Evolutionary conservation across 2,329 filamentous ascomycete genomes (phyloP).

Genomic region (Penicillium sp.): DNA sequence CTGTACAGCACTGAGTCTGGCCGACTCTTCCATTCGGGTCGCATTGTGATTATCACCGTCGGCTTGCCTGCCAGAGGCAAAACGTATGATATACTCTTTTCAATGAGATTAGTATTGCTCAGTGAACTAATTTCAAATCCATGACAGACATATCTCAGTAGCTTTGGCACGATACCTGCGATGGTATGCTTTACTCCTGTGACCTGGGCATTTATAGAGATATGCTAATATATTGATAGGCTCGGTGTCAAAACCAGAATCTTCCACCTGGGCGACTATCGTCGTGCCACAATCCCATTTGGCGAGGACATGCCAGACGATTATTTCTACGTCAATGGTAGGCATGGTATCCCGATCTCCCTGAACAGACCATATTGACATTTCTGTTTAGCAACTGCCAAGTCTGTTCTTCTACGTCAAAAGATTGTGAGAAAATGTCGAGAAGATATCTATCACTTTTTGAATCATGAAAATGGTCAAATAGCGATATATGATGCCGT

Average conservation of each 20-base stretch:
- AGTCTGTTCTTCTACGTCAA: constrained; percentile 88
- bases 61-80: constrained; percentile 93
- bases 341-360: constrained; percentile 6
- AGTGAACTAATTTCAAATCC: constrained; percentile 5
- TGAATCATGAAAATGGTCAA: constrained; percentile 96
- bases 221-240: constrained; percentile 48
- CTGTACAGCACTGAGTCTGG: constrained; percentile 98
- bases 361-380: constrained; percentile 18
- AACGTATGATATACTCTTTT: constrained; percentile 58
- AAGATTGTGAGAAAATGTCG: constrained; percentile 97
- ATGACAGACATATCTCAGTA: constrained; percentile 79
- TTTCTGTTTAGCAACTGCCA: constrained; percentile 61
- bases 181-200: constrained; percentile 56
- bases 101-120: background rate
- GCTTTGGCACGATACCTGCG: constrained; percentile 90
- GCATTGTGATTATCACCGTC: constrained; percentile 96
- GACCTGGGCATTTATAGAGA: background rate
- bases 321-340: constrained; percentile 91
- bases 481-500: constrained; percentile 99
- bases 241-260: constrained; percentile 96
- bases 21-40: constrained; percentile 90
- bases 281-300: constrained; percentile 81
- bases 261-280: constrained; percentile 95
- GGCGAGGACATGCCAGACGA: constrained; percentile 87
- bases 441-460: constrained; percentile 93